Evolutionary conservation across 495 filamentous ascomycete species (phyloP).

Genomic region (Aspergillus sparsus): DNA sequence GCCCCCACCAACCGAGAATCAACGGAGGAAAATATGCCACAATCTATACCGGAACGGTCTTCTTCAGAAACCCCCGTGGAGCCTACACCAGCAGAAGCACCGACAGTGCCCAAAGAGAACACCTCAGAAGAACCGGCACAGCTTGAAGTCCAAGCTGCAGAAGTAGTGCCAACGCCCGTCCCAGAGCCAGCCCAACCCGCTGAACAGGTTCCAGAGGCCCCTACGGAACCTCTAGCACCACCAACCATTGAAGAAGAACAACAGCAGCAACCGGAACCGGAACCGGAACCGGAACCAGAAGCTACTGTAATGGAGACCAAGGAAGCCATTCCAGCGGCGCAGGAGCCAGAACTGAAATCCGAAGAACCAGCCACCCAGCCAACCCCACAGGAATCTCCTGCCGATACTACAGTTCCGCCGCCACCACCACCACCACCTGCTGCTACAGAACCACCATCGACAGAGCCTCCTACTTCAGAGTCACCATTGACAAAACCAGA

Average conservation of each 20-base stretch:
- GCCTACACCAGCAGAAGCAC: neutral
- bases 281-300: constrained; percentile 3
- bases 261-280: constrained; percentile 2
- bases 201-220: constrained; percentile 7
- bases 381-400: constrained; percentile 8
- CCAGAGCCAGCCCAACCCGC: neutral
- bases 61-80: constrained; percentile 8
- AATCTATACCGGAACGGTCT: constrained; percentile 7
- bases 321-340: neutral
- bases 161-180: neutral
- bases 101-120: constrained; percentile 6
- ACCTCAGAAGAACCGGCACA: constrained; percentile 3
- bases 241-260: neutral
- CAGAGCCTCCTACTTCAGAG: neutral
- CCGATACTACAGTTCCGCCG: neutral
- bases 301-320: neutral
- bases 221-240: constrained; percentile 3
- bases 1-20: neutral
- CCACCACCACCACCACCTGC: too few relatives aligned
- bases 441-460: neutral
- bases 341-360: neutral
- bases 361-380: constrained; percentile 10
- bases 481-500: neutral
- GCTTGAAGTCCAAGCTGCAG: constrained; percentile 16
- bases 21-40: neutral